Conservation (phyloP, 2,329 filamentous ascomycete species). For the Dendryphion nanum region DNA sequence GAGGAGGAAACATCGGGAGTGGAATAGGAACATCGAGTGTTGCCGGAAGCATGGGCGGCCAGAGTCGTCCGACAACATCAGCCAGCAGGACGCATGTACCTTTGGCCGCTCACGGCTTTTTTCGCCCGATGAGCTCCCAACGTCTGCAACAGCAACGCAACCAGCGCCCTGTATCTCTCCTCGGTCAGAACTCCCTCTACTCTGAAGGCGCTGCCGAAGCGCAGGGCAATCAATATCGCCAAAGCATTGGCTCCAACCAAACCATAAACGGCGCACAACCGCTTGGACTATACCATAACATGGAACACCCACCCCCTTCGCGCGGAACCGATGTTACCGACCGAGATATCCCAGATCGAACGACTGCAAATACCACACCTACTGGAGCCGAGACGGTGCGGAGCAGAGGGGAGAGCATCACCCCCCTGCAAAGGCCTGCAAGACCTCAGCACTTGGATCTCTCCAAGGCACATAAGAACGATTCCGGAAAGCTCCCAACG, state of each 20-base stretch:
- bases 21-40: constrained; percentile 31
- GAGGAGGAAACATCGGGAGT: constrained; percentile 39
- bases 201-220: constrained; percentile 29
- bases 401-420: constrained; percentile 74
- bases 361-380: constrained; percentile 73
- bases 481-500: constrained; percentile 54
- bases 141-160: constrained; percentile 87
- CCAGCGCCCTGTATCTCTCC: constrained; percentile 47
- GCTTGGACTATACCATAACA: constrained; percentile 35
- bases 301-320: constrained; percentile 60
- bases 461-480: constrained; percentile 57
- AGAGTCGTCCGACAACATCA: constrained; percentile 59
- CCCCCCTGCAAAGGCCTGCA: constrained; percentile 65
- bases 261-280: constrained; percentile 26
- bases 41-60: constrained; percentile 44
- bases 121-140: constrained; percentile 94
- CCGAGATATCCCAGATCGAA: constrained; percentile 66
- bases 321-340: constrained; percentile 81
- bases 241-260: constrained; percentile 38
- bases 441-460: constrained; percentile 59
- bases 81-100: constrained; percentile 85
- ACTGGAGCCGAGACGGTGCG: constrained; percentile 57
- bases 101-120: constrained; percentile 86
- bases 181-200: constrained; percentile 34
- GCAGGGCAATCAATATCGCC: constrained; percentile 34